Evolutionary conservation across 75 land plant genomes (phyloP), one percentile per base, ranked within the genome.

Genomic region (Ceratopteris richardii): DNA sequence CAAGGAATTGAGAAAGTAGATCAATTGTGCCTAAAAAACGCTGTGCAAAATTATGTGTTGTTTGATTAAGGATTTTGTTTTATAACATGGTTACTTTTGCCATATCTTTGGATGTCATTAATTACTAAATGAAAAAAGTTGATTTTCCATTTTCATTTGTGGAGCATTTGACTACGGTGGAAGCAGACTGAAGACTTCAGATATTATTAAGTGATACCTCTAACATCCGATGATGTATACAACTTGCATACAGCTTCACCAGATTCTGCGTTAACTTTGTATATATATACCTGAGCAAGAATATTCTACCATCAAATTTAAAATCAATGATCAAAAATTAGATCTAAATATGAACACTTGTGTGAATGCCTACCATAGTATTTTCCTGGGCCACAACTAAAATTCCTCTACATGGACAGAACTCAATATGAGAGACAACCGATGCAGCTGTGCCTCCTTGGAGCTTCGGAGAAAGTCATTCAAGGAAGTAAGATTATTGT

Each of bases 351-450:
- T 31, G 11, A 51, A 21, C 42, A 7, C 29, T 24, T 29, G 4
- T 26, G 6, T 16, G 25, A 60, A 29, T 7, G 20, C 77, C 79
- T 60, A 94, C 98, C 87, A 70, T 50, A 60, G 91, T 90, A 77
- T 63, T 23, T 58, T 79, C 71, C 61, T 77, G 65, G n/a, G 92
- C 98, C 68, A 71, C 57, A 20, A 77, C 84, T 48, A 86, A 55
- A 46, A 58, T 75, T 31, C 76, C 60, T 60, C 63, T 68, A 30
- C 27, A 18, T 20, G 75, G 51, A 61, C 84, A 83, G 43, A 94
- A 72, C 7, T 78, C 90, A 58, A 94, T 46, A 39, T 87, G 74
- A 65, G 93, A 77, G 37, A 33, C 37, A 31, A 92, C 73, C 40
- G 82, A 61, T 37, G 69, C 85, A 67, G 39, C 14, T 1, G 50